Conservation (phyloP, 2,329 filamentous ascomycete genomes). For the Colletotrichum tropicale region DNA sequence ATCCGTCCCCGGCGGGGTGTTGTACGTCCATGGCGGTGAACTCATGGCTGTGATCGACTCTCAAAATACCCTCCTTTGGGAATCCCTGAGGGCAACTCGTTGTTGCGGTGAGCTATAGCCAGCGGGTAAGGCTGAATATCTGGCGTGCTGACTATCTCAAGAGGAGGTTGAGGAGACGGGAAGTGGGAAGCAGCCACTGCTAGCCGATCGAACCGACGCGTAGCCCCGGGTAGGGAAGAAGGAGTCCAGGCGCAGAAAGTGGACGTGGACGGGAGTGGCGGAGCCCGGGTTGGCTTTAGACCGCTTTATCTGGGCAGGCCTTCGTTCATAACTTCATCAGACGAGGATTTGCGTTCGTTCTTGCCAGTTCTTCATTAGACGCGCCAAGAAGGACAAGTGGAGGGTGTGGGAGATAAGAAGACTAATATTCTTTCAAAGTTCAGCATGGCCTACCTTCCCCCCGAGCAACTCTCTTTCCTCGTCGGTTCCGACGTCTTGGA, state of each 20-base stretch:
- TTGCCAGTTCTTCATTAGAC: background rate
- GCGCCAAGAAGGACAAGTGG: background rate
- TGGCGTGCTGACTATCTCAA: background rate
- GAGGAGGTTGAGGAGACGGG: background rate
- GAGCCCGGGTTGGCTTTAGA: background rate
- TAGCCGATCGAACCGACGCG: slow-evolving; percentile 2
- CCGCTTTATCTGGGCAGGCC: slow-evolving; percentile 6
- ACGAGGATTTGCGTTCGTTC: background rate
- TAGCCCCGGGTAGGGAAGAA: background rate
- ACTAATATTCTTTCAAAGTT: background rate
- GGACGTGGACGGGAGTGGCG: background rate
- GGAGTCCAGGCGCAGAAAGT: background rate
- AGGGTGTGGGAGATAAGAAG: background rate
- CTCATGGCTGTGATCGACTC: background rate
- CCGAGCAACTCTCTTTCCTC: background rate
- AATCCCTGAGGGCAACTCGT: background rate
- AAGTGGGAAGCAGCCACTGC: background rate
- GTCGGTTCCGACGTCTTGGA: background rate
- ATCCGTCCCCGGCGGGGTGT: slow-evolving; percentile 33
- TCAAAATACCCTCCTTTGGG: background rate
- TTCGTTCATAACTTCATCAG: slow-evolving; percentile 1
- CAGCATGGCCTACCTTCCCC: background rate
- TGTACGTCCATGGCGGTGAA: slow-evolving; percentile 36
- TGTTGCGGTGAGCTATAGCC: background rate
- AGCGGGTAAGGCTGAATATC: background rate